Base-by-base conservation (phyloP, 2,329 filamentous ascomycete genomes). In the Rutstroemia sp. region DNA sequence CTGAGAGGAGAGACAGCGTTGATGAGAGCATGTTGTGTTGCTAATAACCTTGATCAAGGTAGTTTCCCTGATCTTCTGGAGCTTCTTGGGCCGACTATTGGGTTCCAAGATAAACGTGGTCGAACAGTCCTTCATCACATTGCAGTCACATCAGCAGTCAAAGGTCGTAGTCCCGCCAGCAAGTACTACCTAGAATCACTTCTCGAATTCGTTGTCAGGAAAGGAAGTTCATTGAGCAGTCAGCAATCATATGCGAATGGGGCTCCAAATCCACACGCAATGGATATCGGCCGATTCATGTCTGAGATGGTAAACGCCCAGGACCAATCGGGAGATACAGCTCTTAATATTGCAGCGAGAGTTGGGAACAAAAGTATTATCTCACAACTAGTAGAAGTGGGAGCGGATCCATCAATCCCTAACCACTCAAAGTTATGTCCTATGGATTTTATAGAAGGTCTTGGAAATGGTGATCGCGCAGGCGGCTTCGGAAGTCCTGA, bases 41-140 rank as follows among this genome's bases (percentile, higher is more conserved):
- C 92, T 54, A 99, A 99, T 69, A 96, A 94, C 50, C 85, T 95
- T 69, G 92, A 97, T 64, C 87, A 92, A 58, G 86, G 84, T 61
- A 94, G 87, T 49, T 99, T 99, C 65, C 89, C 92, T 0, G 90
- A 95, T 58, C 78, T 97, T 1, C 78, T 99, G 1, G 92, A 97
- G 64, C 82, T 96, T 0, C 78, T 99, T 6, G 90, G 91, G 10
- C 82, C 89, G 25, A 92, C 92, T 0, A 95, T 99, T 60, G 92
- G 97, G 63, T 84, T 95, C 45, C 82, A 90, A 21, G 94, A 99
- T 69, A 83, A 88, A 46, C 91, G 91, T 70, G 92, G 92, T 8
- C 81, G 94, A 39, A 97, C 92, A 0, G 91, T 97, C 14, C 76
- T 99, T 23, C 94, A 99, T 68, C 94, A 99, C 68, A 97, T 99